Evolutionary conservation across 192 early-diverging fungal species (phyloP).

Genomic region (Backusella tuberculispora): DNA sequence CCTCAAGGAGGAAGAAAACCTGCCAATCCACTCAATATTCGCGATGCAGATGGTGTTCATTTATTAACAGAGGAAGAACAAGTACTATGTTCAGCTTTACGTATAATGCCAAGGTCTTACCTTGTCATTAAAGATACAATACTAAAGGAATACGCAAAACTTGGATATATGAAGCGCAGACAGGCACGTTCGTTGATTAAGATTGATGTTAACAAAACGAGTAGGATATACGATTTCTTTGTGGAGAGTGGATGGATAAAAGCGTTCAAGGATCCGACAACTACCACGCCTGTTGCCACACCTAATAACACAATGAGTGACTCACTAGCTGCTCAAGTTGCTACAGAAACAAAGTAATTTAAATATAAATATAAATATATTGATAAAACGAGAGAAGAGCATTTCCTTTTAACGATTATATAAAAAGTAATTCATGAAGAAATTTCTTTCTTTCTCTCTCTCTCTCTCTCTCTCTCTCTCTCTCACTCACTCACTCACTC

Average conservation of each 20-base stretch:
- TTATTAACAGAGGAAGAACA: conserved; percentile 81
- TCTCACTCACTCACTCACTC: too few relatives aligned
- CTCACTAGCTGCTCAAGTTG: background rate
- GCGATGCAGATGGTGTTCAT: conserved; percentile 84
- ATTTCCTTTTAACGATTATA: background rate
- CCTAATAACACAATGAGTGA: background rate
- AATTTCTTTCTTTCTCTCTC: background rate
- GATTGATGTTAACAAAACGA: conserved; percentile 92
- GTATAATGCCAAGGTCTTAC: conserved; percentile 89
- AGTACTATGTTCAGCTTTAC: conserved; percentile 78
- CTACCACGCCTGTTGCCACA: background rate
- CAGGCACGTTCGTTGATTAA: conserved; percentile 86
- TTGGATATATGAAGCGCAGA: conserved; percentile 71
- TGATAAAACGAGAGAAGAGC: background rate
- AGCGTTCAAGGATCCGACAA: conserved; percentile 37
- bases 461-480: background rate
- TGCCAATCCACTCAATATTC: conserved; percentile 76
- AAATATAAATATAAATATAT: background rate
- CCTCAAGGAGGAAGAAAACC: conserved; percentile 33
- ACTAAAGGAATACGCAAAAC: conserved; percentile 79
- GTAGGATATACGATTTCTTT: conserved; percentile 91
- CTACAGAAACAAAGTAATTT: conserved; percentile 10
- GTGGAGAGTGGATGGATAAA: conserved; percentile 93
- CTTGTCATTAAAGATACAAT: conserved; percentile 92
- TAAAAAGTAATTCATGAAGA: too few relatives aligned